Evolutionary conservation across 2,329 filamentous ascomycete genomes (phyloP).

Genomic region (Stenocarpella maydis): DNA sequence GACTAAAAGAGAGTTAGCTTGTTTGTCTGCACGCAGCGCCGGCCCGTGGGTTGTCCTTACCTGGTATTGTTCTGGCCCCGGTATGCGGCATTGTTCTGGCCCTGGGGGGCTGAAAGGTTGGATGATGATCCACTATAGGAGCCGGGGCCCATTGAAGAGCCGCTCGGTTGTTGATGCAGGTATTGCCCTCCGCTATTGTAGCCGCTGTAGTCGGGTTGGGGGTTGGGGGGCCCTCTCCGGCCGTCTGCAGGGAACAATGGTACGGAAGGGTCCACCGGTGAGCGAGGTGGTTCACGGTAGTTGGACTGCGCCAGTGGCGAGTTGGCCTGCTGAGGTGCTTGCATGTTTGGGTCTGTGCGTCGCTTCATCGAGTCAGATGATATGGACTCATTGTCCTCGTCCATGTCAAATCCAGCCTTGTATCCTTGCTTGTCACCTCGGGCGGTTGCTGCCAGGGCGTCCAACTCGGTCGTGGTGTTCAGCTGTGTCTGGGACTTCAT

Average conservation of each 20-base stretch:
- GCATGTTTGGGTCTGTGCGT: conserved; percentile 46
- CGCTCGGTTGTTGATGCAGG: conserved; percentile 38
- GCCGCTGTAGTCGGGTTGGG: conserved; percentile 41
- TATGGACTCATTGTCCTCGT: conserved; percentile 76
- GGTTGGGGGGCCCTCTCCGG: conserved; percentile 35
- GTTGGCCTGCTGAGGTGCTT: conserved; percentile 32
- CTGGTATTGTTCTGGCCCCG: conserved; percentile 54
- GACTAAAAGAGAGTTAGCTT: conserved; percentile 48
- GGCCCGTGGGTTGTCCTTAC: conserved; percentile 46
- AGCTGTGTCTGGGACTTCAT: conserved; percentile 95
- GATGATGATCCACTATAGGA: conserved; percentile 45
- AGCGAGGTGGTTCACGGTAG: conserved; percentile 48
- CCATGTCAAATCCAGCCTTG: conserved; percentile 67
- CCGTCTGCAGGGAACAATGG: conserved; percentile 57
- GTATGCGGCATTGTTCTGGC: conserved; percentile 48
- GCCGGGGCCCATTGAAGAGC: conserved; percentile 40
- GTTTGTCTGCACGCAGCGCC: conserved; percentile 1
- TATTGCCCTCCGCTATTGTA: conserved; percentile 38
- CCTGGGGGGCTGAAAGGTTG: conserved; percentile 46
- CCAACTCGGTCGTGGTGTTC: conserved; percentile 80
- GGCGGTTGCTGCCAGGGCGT: conserved; percentile 87
- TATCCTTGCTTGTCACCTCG: conserved; percentile 78
- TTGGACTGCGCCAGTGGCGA: conserved; percentile 29
- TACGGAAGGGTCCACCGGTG: conserved; percentile 59
- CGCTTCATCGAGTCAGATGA: conserved; percentile 65